Evolutionary conservation across 2,329 filamentous ascomycete genomes (phyloP).

Genomic region (Claviceps sp.): DNA sequence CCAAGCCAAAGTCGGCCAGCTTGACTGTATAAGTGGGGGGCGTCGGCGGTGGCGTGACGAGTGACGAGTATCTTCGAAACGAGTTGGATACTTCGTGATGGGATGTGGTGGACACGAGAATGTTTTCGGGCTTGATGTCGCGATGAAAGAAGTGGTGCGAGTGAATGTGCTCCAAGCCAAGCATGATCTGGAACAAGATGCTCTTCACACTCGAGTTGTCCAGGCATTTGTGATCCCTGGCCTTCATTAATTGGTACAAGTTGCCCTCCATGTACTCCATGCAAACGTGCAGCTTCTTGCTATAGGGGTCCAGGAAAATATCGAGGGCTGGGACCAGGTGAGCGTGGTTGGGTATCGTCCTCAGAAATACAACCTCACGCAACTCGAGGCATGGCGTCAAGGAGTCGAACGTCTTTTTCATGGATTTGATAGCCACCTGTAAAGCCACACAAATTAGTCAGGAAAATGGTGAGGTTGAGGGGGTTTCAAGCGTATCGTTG

Average conservation of each 20-base stretch:
- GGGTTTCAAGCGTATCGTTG: background rate
- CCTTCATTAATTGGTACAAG: constrained; percentile 97
- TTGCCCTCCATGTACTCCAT: constrained; percentile 99
- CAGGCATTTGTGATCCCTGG: constrained; percentile 84
- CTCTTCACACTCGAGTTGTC: constrained; percentile 92
- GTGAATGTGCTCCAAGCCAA: constrained; percentile 93
- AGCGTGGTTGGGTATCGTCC: constrained; percentile 72
- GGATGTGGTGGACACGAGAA: constrained; percentile 83
- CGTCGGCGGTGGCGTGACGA: constrained; percentile 90
- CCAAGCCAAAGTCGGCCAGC: constrained; percentile 94
- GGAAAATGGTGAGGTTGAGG: constrained; percentile 4
- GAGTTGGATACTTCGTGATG: constrained; percentile 70
- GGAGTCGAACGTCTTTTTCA: constrained; percentile 98
- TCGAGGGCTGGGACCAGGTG: constrained; percentile 96
- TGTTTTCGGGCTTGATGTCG: constrained; percentile 98
- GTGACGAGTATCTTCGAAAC: constrained; percentile 82
- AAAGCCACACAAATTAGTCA: background rate
- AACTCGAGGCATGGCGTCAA: constrained; percentile 83
- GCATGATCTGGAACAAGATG: constrained; percentile 93
- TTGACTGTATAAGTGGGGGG: constrained; percentile 92
- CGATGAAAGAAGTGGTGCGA: constrained; percentile 96
- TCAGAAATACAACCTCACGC: constrained; percentile 90
- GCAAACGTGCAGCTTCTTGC: constrained; percentile 89
- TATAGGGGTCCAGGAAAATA: constrained; percentile 94
- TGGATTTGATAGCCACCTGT: constrained; percentile 96